Evolutionary conservation across 2,329 filamentous ascomycete species (phyloP), one percentile per base, ranked within the genome.

Genomic region (Chaetothyriales sp.): DNA sequence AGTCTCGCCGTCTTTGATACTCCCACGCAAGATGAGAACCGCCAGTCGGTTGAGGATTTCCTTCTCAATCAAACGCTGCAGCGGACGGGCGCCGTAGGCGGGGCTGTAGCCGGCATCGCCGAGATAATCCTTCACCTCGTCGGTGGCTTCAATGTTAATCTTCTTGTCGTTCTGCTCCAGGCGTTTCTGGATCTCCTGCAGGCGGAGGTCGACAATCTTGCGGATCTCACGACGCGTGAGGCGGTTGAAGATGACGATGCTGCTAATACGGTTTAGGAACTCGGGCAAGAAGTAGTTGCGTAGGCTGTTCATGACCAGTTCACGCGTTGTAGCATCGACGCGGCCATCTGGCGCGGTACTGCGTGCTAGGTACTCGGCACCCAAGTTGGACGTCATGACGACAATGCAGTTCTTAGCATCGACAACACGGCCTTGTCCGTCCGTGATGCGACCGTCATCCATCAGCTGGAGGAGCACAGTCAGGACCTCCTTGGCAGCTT

Each of bases 371-470:
- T 83, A 94, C 66, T 96, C 92, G 28, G 92, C 92, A 58, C 92
- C 92, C 55, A 98, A 69, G 72, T 98, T 98, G 62, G 88, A 95
- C 0, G 92, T 98, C 88, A 98, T 94, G 69, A 98, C 92, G 44
- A 98, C 90, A 60, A 98, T 96, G 66, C 90, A 96, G 76, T 98
- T 98, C 70, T 83, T 87, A 54, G 90, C 92, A 62, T 98, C 92
- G 50, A 98, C 81, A 47, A 95, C 76, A 66, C 92, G 81, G 64
- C 92, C 92, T 78, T 96, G 93, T 46, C 92, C 92, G 64, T 98
- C 92, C 12, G 92, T 98, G 68, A 98, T 96, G 62, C 92, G 88
- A 26, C 92, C 92, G 63, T 98, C 92, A 63, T 98, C 92, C 88
- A 98, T 96, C 63, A 98, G 86, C 68, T 98, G 92, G n/a, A 98